phyloP scores from a whole-genome alignment of 2,329 filamentous ascomycete genomes.

The Penicillium sp. region DNA sequence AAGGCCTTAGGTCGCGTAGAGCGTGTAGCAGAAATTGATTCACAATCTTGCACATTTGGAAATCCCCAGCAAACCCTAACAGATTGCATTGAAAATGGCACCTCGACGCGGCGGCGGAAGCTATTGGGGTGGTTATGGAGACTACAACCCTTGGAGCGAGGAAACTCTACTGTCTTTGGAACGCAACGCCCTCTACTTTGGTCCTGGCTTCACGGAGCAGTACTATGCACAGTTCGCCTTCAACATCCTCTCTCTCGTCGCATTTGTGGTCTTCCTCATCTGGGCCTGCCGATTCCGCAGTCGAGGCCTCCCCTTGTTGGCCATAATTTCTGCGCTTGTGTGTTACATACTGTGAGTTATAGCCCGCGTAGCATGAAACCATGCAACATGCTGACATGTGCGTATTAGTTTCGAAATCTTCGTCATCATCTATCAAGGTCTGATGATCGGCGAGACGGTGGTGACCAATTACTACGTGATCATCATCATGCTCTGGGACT shows the following conservation, averaged over 20 bases:
- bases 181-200: not conserved
- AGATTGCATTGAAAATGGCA: slow-evolving; percentile 10
- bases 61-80: not conserved
- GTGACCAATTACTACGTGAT: slow-evolving; percentile 24
- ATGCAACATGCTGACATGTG: not conserved
- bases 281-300: slow-evolving; percentile 20
- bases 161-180: slow-evolving; percentile 1
- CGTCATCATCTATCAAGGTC: slow-evolving; percentile 11
- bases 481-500: slow-evolving; percentile 16
- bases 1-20: not conserved
- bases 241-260: slow-evolving; percentile 16
- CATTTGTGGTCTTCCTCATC: slow-evolving; percentile 18
- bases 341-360: slow-evolving; percentile 15
- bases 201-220: not conserved
- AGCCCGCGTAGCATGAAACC: not conserved
- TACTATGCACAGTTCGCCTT: slow-evolving; percentile 16
- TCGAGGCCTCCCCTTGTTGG: slow-evolving; percentile 14
- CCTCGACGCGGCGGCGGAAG: slow-evolving; percentile 15
- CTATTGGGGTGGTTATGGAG: not conserved
- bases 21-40: not conserved
- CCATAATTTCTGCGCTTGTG: slow-evolving; percentile 12
- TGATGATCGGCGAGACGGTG: slow-evolving; percentile 13
- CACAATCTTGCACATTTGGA: no score
- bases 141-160: slow-evolving; percentile 6
- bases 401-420: slow-evolving; percentile 11